These are phyloP conservation scores for Myrica gale DNA, from an alignment of 306 rosid species.

Conservation along the genomic window DNA sequence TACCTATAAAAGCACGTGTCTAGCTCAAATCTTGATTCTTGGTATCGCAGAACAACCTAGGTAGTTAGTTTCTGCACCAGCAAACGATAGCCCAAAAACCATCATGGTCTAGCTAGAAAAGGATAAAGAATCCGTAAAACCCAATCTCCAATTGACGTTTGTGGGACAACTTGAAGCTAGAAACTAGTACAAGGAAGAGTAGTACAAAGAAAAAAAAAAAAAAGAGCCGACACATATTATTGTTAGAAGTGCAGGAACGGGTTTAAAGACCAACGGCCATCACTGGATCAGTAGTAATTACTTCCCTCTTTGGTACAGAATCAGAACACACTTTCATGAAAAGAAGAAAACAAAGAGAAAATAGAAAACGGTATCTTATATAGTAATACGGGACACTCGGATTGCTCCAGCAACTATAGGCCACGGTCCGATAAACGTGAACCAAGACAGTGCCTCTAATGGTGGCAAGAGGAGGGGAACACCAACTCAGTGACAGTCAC, in stretches of 20 bases:
- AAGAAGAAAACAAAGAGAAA: neutral
- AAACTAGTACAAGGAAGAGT: neutral
- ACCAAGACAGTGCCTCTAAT: neutral
- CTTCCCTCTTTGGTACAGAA: constrained; percentile 20
- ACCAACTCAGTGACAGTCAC: neutral
- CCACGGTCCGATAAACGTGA: constrained; percentile 11
- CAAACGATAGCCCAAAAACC: constrained; percentile 10
- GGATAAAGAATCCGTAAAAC: constrained; percentile 1
- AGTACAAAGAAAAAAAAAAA: neutral
- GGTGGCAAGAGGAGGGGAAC: constrained; percentile 8
- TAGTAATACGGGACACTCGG: neutral
- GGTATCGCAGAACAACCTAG: constrained; percentile 20
- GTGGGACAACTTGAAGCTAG: constrained; percentile 1
- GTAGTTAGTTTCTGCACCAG: constrained; percentile 8
- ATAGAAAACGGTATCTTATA: neutral
- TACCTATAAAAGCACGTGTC: constrained; percentile 9
- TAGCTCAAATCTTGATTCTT: constrained; percentile 14
- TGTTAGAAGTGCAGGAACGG: neutral
- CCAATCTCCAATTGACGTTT: constrained; percentile 1
- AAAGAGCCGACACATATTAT: constrained; percentile 16
- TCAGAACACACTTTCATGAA: constrained; percentile 26
- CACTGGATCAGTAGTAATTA: neutral
- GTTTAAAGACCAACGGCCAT: constrained; percentile 4
- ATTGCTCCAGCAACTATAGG: neutral
- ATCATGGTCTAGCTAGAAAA: constrained; percentile 9